These are phyloP conservation scores for Populus hybrid DNA, from an alignment of 441 rosid genomes.

Conservation along the genomic window DNA sequence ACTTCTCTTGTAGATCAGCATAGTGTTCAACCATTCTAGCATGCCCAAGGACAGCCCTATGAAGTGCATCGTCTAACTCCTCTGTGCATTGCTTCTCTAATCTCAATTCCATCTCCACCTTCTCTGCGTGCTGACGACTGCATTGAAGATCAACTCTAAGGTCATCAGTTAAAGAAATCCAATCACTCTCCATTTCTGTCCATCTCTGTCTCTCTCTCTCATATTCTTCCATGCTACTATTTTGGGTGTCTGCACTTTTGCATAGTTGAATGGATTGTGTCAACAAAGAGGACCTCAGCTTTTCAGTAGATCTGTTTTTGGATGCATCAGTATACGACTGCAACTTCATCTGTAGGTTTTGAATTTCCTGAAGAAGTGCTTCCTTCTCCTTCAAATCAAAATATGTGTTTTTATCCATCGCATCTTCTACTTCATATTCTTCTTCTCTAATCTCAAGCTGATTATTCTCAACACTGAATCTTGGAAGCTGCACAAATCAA, in stretches of 20 bases:
- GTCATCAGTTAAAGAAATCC: slow-evolving; percentile 89
- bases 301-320: slow-evolving; percentile 51
- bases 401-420: slow-evolving; percentile 23
- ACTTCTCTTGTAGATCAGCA: slow-evolving; percentile 80
- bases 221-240: slow-evolving; percentile 46
- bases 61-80: slow-evolving; percentile 86
- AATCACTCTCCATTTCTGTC: slow-evolving; percentile 95
- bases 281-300: slow-evolving; percentile 69
- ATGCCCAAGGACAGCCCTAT: slow-evolving; percentile 81
- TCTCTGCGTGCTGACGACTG: slow-evolving; percentile 71
- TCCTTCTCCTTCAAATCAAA: slow-evolving; percentile 62
- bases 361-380: slow-evolving; percentile 73
- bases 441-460: slow-evolving; percentile 32
- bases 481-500: slow-evolving; percentile 34
- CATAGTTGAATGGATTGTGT: slow-evolving; percentile 59
- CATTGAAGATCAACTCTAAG: slow-evolving; percentile 79
- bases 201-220: slow-evolving; percentile 75
- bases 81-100: slow-evolving; percentile 62
- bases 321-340: slow-evolving; percentile 40
- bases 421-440: slow-evolving; percentile 48
- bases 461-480: slow-evolving; percentile 18
- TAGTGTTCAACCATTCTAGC: slow-evolving; percentile 95
- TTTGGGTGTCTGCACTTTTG: slow-evolving; percentile 39
- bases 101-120: slow-evolving; percentile 57
- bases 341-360: slow-evolving; percentile 55